Conservation (phyloP, 371 early-diverging fungal species). For the Mucor racemosus region DNA sequence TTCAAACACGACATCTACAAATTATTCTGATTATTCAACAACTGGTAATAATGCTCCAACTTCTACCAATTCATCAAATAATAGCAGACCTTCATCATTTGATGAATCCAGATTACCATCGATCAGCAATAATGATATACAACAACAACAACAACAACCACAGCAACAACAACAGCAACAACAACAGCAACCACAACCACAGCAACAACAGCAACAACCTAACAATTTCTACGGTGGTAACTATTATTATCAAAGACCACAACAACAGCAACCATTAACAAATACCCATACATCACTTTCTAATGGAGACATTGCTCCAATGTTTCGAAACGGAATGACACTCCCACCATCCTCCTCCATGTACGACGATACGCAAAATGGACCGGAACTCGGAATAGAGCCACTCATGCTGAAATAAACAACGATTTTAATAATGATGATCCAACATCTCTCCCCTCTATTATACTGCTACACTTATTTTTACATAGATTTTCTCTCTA, state of each 20-base stretch:
- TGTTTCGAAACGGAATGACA: constrained; percentile 31
- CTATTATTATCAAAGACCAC: constrained; percentile 14
- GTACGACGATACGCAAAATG: constrained; percentile 29
- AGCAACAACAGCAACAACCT: background rate
- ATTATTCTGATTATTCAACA: constrained; percentile 17
- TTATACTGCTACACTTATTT: background rate
- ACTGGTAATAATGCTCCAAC: background rate
- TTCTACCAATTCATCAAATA: constrained; percentile 1
- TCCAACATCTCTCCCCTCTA: background rate
- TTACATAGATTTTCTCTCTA: background rate
- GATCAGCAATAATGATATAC: constrained; percentile 10
- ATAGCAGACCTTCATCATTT: constrained; percentile 5
- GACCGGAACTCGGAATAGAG: constrained; percentile 34
- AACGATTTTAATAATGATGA: background rate
- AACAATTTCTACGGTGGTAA: constrained; percentile 9
- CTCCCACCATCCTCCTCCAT: constrained; percentile 31
- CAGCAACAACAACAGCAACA: constrained; percentile 1
- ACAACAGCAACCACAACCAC: constrained; percentile 4
- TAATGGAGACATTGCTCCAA: constrained; percentile 16
- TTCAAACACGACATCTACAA: constrained; percentile 1
- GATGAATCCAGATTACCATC: constrained; percentile 16
- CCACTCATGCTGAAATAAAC: constrained; percentile 39
- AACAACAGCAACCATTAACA: constrained; percentile 29
- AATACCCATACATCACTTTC: constrained; percentile 31
- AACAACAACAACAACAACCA: constrained; percentile 4